These are phyloP conservation scores for Ganoderma meredithae DNA, from an alignment of 1,284 basidiomycete species.

Conservation along the genomic window DNA sequence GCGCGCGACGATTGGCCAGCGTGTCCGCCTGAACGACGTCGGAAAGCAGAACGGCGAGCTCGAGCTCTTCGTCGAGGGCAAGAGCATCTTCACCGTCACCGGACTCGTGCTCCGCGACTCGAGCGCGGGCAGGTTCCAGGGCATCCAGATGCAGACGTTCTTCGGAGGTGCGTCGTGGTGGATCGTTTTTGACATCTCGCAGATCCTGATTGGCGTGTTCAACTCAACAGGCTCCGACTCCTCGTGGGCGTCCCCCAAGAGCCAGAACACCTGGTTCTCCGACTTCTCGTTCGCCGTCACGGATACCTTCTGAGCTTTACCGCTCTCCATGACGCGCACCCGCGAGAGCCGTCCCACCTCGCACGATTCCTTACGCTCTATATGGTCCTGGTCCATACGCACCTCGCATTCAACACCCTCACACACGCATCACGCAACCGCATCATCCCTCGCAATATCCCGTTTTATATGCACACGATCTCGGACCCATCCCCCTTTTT, in stretches of 20 bases:
- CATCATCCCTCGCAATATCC: constrained; percentile 6
- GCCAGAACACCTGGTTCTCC: constrained; percentile 66
- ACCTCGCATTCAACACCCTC: constrained; percentile 1
- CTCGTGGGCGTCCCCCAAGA: constrained; percentile 61
- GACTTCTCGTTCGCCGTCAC: constrained; percentile 71
- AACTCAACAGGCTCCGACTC: constrained; percentile 49
- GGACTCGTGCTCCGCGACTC: constrained; percentile 58
- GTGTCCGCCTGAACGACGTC: constrained; percentile 69
- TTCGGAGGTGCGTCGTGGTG: constrained; percentile 57
- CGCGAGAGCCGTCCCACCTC: neutral
- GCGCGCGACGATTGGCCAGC: constrained; percentile 70
- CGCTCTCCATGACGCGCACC: constrained; percentile 19
- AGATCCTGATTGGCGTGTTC: constrained; percentile 12
- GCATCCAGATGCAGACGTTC: constrained; percentile 75
- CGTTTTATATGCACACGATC: constrained; percentile 1
- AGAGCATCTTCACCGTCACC: constrained; percentile 59
- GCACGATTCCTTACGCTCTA: constrained; percentile 21
- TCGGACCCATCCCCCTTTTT: constrained; percentile 14
- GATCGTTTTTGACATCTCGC: neutral
- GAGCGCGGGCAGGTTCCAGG: constrained; percentile 55
- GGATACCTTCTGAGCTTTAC: constrained; percentile 50
- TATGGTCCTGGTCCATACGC: constrained; percentile 12
- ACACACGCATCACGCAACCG: constrained; percentile 15
- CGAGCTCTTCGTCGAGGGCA: constrained; percentile 64
- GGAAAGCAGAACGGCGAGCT: constrained; percentile 62